Evolutionary conservation across 1,139 yeast genomes (phyloP), one percentile per base, ranked within the genome.

Genomic region (Yamadazyma blattariae): DNA sequence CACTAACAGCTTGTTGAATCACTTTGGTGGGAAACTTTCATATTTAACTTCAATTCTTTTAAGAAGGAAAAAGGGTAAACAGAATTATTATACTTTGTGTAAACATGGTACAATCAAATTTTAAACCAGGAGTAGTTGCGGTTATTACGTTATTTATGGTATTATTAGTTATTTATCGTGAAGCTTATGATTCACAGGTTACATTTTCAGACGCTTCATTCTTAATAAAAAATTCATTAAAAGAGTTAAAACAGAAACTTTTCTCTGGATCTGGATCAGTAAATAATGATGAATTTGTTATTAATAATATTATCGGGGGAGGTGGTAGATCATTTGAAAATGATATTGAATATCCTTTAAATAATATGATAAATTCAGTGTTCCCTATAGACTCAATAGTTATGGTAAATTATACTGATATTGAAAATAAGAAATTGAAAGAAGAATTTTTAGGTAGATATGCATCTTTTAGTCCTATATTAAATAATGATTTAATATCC

Each of bases 341-440:
- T n/a, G 67, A 65, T 30, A 46, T 63, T 17, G 71, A 67, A 29
- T 60, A 60, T 40, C 72, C 73, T 1, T 48, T 67, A 20, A 58
- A 57, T 39, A 60, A 52, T 37, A 59, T 69, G 38, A 56, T 69
- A 31, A 66, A 64, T 47, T 58, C 71, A 12, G 59, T 68, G 25
- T 67, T 70, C 44, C 75, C 75, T 11, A 58, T 70, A 18, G 75
- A 70, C 44, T 56, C 70, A 23, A 36, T 54, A 13, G 48, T 70
- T 13, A 44, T 50, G 19, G 62, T 56, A 44, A 66, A 67, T 41
- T 47, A 53, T 1, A 48, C 67, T 9, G 30, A 32, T 7, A 29
- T 35, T 7, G 38, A 36, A 10, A 41, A 37, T 4, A 32, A 34
- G 13, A 26, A 3, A 21, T 15, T 12, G 20, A 42, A 50, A 7